phyloP scores from a whole-genome alignment of 140 eudicot genomes.

The Cichorium intybus region DNA sequence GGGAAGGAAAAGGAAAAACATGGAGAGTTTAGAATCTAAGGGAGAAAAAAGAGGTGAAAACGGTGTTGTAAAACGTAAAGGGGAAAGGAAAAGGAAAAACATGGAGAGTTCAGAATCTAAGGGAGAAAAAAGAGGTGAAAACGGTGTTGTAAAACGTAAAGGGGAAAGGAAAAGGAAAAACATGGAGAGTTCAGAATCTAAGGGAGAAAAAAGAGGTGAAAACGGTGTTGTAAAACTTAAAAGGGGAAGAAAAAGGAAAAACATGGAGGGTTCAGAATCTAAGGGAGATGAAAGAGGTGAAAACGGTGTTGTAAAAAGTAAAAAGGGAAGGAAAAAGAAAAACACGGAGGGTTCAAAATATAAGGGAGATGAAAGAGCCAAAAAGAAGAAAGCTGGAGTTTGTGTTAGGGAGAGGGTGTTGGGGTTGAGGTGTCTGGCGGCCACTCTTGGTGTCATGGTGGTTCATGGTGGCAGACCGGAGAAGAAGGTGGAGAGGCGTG shows the following conservation, averaged over 20 bases:
- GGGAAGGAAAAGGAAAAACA: constrained; percentile 16
- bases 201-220: not conserved
- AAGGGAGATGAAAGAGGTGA: not conserved
- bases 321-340: constrained; percentile 53
- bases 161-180: constrained; percentile 54
- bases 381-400: constrained; percentile 23
- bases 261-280: constrained; percentile 26
- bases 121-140: not conserved
- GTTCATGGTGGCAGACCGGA: constrained; percentile 29
- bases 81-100: constrained; percentile 54
- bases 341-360: constrained; percentile 28
- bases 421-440: constrained; percentile 38
- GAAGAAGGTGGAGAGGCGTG: constrained; percentile 30
- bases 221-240: constrained; percentile 16
- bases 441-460: constrained; percentile 21
- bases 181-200: constrained; percentile 28
- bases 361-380: constrained; percentile 13
- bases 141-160: constrained; percentile 15
- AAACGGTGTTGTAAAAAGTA: constrained; percentile 14
- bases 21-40: not conserved
- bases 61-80: constrained; percentile 16
- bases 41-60: not conserved
- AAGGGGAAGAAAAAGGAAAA: constrained; percentile 54
- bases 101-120: constrained; percentile 29
- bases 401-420: constrained; percentile 40